Evolutionary conservation across 1,284 basidiomycete species (phyloP).

Genomic region (Fomes fomentarius): DNA sequence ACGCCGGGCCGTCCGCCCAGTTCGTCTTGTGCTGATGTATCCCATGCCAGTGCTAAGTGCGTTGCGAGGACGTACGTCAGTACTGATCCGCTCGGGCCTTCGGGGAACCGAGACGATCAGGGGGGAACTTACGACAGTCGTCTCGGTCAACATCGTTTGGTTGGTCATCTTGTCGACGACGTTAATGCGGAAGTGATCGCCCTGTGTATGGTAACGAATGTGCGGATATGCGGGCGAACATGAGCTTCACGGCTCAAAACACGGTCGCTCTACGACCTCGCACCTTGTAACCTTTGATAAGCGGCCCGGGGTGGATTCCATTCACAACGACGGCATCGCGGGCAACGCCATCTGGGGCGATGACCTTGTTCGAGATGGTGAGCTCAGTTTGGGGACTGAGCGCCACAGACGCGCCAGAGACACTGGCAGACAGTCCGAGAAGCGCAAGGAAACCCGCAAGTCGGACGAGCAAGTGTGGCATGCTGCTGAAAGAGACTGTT

Average conservation of each 20-base stretch:
- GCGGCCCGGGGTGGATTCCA: constrained; percentile 29
- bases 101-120: not conserved
- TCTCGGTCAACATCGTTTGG: constrained; percentile 34
- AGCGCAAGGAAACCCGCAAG: not conserved
- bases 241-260: not conserved
- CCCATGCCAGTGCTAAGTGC: constrained; percentile 39
- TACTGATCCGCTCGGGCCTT: too few relatives aligned
- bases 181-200: constrained; percentile 33
- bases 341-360: constrained; percentile 25
- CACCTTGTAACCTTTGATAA: constrained; percentile 28
- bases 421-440: not conserved
- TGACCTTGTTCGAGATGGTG: constrained; percentile 20
- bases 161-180: constrained; percentile 38
- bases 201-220: constrained; percentile 19
- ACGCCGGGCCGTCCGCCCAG: constrained; percentile 34
- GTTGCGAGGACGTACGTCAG: not conserved
- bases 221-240: not conserved
- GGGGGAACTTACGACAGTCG: constrained; percentile 35
- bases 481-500: not conserved
- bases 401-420: not conserved
- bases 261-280: too few relatives aligned
- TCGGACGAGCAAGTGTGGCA: not conserved
- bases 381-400: constrained; percentile 22
- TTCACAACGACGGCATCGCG: constrained; percentile 24
- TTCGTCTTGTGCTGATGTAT: constrained; percentile 32